These are phyloP conservation scores for Byssochlamys sp. DNA, from an alignment of 2,329 filamentous ascomycete genomes.

Conservation along the genomic window DNA sequence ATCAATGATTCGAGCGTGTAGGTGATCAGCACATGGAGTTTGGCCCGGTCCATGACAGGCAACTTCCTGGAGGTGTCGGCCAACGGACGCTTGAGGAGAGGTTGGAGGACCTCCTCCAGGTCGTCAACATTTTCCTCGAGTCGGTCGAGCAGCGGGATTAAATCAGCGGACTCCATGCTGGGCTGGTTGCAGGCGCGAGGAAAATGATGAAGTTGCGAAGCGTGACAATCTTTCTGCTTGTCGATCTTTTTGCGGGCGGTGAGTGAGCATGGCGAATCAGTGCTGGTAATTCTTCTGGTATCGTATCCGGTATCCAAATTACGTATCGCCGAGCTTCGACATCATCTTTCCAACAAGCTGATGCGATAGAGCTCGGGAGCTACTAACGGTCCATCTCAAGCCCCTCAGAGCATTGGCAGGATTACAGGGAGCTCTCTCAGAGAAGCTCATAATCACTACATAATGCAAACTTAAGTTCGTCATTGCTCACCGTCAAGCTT, in stretches of 20 bases:
- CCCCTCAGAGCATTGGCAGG: neutral
- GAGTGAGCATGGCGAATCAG: neutral
- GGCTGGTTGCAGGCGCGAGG: constrained; percentile 4
- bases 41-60: constrained; percentile 87
- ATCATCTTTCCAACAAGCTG: neutral
- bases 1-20: constrained; percentile 86
- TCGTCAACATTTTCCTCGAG: constrained; percentile 71
- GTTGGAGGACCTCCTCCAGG: constrained; percentile 62
- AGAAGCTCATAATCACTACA: neutral
- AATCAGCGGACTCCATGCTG: constrained; percentile 47
- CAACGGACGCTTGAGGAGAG: constrained; percentile 59
- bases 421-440: neutral
- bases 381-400: neutral
- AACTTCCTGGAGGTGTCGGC: constrained; percentile 64
- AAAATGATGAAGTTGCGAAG: neutral
- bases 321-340: neutral
- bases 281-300: neutral
- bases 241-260: constrained; percentile 14
- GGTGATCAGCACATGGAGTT: constrained; percentile 76
- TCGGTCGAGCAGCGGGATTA: constrained; percentile 60
- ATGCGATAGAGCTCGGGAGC: neutral
- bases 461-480: neutral
- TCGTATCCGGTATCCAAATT: neutral
- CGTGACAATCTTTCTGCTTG: neutral
- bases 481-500: neutral